These are phyloP conservation scores for Vitis riparia DNA, from an alignment of 164 flowering plant species.

Conservation along the genomic window DNA sequence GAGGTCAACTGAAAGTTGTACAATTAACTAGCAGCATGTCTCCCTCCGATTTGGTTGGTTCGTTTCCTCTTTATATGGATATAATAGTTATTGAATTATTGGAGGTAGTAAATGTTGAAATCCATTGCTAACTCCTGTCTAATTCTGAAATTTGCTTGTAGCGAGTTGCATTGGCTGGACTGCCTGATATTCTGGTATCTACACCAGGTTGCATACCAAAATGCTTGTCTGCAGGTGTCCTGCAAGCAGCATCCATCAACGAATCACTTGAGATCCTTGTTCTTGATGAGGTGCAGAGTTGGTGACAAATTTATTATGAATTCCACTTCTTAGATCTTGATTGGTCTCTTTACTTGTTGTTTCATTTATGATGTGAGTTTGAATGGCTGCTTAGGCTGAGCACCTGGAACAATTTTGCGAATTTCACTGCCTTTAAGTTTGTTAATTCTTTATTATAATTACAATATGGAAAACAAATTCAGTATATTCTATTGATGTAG, in stretches of 20 bases:
- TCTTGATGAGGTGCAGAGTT: conserved; percentile 79
- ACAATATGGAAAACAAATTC: too few relatives aligned
- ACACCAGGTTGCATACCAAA: conserved; percentile 84
- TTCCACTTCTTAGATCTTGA: too few relatives aligned
- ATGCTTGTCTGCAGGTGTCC: conserved; percentile 61
- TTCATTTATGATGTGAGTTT: too few relatives aligned
- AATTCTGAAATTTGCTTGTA: conserved; percentile 27
- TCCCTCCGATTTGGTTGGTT: conserved; percentile 69
- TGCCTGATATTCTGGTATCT: conserved; percentile 79
- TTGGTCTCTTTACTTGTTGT: too few relatives aligned
- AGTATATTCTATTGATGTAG: too few relatives aligned
- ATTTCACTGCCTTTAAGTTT: too few relatives aligned
- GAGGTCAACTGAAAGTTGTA: conserved; percentile 74
- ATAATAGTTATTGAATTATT: neutral
- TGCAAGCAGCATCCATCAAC: conserved; percentile 50
- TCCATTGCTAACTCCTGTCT: conserved; percentile 5
- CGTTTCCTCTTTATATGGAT: neutral
- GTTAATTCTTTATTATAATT: too few relatives aligned
- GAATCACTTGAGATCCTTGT: conserved; percentile 75
- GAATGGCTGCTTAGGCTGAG: too few relatives aligned
- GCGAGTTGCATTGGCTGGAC: conserved; percentile 72
- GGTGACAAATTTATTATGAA: neutral
- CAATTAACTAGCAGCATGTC: conserved; percentile 69
- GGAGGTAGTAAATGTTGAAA: neutral
- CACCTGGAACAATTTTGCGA: too few relatives aligned